A percentile compares a stretch with the other conserved stretches of the same genome.
phyloP scores from a whole-genome alignment of 495 filamentous ascomycete species.

The Penicillium ochrochloron region DNA sequence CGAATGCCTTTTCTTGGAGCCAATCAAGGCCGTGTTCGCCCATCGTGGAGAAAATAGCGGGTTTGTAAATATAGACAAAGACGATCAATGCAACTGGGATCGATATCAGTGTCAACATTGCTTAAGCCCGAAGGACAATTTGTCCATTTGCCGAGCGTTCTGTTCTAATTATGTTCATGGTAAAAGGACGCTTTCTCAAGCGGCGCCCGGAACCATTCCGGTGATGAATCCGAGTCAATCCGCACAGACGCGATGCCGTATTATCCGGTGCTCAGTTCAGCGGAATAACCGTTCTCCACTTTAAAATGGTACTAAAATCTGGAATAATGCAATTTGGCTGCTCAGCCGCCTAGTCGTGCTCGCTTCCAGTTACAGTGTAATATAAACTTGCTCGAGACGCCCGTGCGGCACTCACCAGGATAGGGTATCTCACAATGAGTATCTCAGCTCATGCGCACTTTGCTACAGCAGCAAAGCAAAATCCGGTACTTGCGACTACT shows the following conservation, averaged over 20 bases:
- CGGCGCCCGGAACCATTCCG: conserved; percentile 1
- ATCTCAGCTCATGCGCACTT: background rate
- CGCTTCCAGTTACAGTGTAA: too few species aligned
- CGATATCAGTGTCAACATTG: background rate
- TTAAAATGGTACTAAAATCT: too few species aligned
- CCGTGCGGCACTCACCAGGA: background rate
- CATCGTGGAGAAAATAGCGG: conserved; percentile 18
- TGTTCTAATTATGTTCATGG: background rate
- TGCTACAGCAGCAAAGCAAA: background rate
- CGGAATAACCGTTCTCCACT: background rate
- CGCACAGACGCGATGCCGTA: background rate
- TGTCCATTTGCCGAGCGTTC: background rate
- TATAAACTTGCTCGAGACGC: too few species aligned
- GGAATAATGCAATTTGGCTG: too few species aligned
- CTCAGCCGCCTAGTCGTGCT: too few species aligned
- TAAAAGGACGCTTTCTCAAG: background rate
- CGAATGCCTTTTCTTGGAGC: conserved; percentile 28
- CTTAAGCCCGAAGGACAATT: background rate
- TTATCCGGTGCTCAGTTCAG: background rate
- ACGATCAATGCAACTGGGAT: background rate
- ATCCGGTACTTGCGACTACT: conserved; percentile 1
- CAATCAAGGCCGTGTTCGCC: conserved; percentile 22
- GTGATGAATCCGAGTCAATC: background rate
- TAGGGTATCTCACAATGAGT: background rate
- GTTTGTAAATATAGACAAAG: background rate